phyloP scores from a whole-genome alignment of 257 asterid genomes.

The Nicotiana tomentosiformis region DNA sequence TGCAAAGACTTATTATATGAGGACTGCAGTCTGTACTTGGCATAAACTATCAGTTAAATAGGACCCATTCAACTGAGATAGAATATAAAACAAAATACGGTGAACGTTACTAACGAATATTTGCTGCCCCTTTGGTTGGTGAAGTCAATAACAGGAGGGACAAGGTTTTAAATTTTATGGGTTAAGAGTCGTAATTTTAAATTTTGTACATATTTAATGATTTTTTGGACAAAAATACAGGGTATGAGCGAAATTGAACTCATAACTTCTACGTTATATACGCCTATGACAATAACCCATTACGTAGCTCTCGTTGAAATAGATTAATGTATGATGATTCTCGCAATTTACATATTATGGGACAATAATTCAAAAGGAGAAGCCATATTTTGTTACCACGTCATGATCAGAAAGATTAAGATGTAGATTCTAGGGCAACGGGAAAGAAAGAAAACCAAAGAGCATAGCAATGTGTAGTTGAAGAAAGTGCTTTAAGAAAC shows the following conservation, averaged over 20 bases:
- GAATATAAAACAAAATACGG: background rate
- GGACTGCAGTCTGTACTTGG: background rate
- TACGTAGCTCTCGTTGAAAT: background rate
- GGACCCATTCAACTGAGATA: background rate
- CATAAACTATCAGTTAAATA: background rate
- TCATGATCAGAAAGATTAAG: background rate
- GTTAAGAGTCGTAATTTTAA: no score
- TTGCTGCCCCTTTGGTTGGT: background rate
- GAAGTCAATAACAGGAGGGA: background rate
- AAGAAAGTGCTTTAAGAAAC: background rate
- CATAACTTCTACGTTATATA: no score
- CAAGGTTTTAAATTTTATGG: no score
- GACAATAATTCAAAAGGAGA: background rate
- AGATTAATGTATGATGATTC: background rate
- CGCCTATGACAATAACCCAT: background rate
- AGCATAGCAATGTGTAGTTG: background rate
- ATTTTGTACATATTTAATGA: no score
- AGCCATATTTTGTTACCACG: background rate
- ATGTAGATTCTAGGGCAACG: background rate
- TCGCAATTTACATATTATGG: background rate
- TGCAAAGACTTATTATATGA: background rate
- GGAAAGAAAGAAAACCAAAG: background rate
- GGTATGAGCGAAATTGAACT: no score
- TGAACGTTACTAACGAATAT: background rate
- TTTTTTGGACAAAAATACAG: no score